These are phyloP conservation scores for Meripilus lineatus DNA, from an alignment of 1,284 basidiomycete genomes.

Conservation along the genomic window DNA sequence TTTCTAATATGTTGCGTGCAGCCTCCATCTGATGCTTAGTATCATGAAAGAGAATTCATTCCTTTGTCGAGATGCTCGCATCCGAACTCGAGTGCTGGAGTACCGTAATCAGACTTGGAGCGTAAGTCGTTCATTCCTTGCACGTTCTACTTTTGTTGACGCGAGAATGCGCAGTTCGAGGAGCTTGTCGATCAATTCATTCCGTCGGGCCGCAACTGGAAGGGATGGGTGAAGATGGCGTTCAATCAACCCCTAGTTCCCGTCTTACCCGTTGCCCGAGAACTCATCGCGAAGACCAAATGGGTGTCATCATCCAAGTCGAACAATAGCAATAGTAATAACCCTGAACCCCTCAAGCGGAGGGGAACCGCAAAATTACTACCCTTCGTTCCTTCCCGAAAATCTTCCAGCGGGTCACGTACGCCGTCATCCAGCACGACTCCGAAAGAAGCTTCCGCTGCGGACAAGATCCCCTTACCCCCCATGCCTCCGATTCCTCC, in stretches of 20 bases:
- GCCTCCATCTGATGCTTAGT: constrained; percentile 63
- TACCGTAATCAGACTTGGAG: constrained; percentile 89
- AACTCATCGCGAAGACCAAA: constrained; percentile 71
- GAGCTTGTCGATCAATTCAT: constrained; percentile 80
- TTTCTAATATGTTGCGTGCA: constrained; percentile 22
- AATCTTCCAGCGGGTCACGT: too few relatives aligned
- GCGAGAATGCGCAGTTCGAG: constrained; percentile 51
- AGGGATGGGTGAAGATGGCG: constrained; percentile 78
- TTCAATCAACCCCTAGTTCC: constrained; percentile 72
- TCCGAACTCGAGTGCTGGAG: constrained; percentile 69
- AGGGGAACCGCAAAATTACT: constrained; percentile 4
- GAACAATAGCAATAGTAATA: constrained; percentile 35
- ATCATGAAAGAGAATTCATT: constrained; percentile 70
- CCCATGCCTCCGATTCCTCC: too few relatives aligned
- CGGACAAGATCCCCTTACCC: too few relatives aligned
- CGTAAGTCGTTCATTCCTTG: constrained; percentile 38
- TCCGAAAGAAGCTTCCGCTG: too few relatives aligned
- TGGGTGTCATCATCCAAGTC: constrained; percentile 53
- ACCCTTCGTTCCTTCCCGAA: too few relatives aligned
- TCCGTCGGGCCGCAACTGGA: constrained; percentile 71
- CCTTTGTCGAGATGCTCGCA: constrained; percentile 67
- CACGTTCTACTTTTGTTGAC: constrained; percentile 7
- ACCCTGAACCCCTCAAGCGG: constrained; percentile 11
- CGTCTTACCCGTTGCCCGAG: constrained; percentile 69
- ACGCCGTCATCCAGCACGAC: too few relatives aligned